Evolutionary conservation across 2,329 filamentous ascomycete species (phyloP), one percentile per base, ranked within the genome.

Genomic region (Orbilia oligospora): DNA sequence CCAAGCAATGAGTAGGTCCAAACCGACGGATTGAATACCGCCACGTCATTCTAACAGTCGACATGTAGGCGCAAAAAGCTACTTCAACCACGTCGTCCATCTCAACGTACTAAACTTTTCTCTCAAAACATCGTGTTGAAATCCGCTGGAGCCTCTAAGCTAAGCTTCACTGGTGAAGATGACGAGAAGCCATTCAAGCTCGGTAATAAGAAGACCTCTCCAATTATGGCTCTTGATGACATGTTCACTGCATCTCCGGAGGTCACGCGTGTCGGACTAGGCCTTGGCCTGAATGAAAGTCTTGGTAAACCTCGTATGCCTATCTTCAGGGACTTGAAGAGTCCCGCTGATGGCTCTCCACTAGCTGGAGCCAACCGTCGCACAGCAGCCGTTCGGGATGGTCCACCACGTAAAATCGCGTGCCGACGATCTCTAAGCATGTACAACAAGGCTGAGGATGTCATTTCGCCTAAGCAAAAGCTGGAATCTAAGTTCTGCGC

Each of bases 361-460:
- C 88, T 92, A 79, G 88, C 88, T 76, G 87, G 86, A 76, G 91
- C 95, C 81, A 86, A 91, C 71, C 90, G 94, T 80, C 93, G 94
- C 84, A 92, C 89, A 71, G 89, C 92, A 71, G 89, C 92, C 81
- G 87, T 90, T 82, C 90, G 93, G 79, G 56, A 61, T 10, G 44
- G 36, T 27, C 92, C 92, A 53, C 90, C 94, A 81, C 97, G 97
- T 83, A 93, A 96, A 84, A 95, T 95, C 64, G 38, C 58, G 12
- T 79, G 76, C 83, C 91, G 96, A 78, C 91, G 96, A 81, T 97
- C 95, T 24, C 86, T 97, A 83, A 98, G 96, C 88, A 99, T 99
- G 96, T 99, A 97, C 85, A 95, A 98, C 86, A 90, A 92, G 84
- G 92, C 94, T 2, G 92, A 90, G 81, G 96, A 98, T 83, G 88